phyloP scores from a whole-genome alignment of 441 rosid species.

The Brassica balearica region DNA sequence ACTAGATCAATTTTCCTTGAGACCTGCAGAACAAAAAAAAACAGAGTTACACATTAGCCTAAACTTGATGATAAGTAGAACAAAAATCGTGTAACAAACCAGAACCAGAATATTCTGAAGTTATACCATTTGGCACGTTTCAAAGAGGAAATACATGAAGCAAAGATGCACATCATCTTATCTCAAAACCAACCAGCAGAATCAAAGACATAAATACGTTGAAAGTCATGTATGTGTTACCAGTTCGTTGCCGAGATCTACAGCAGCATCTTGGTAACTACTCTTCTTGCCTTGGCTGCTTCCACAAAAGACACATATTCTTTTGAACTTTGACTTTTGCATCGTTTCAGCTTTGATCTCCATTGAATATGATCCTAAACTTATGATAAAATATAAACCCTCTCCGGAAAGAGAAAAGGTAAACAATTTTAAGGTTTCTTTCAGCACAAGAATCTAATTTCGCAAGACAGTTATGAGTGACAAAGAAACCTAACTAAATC shows the following conservation, averaged over 20 bases:
- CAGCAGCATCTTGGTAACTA: conserved; percentile 95
- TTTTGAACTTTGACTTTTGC: conserved; percentile 74
- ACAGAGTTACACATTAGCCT: conserved; percentile 17
- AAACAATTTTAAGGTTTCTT: conserved; percentile 28
- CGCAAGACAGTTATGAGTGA: not conserved
- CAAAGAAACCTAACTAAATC: conserved; percentile 19
- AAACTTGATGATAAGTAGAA: not conserved
- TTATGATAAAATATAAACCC: not conserved
- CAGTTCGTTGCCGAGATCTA: conserved; percentile 95
- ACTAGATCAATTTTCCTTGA: conserved; percentile 61
- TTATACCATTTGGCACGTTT: conserved; percentile 19
- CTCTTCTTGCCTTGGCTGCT: conserved; percentile 96
- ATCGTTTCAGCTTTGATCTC: conserved; percentile 57
- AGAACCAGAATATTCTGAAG: not conserved
- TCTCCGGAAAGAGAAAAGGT: conserved; percentile 32
- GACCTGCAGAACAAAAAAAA: conserved; percentile 46
- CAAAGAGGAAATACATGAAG: conserved; percentile 10
- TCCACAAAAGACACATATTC: conserved; percentile 97
- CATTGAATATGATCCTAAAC: conserved; percentile 37
- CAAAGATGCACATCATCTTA: conserved; percentile 15
- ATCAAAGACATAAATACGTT: conserved; percentile 8
- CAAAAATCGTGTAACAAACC: not conserved
- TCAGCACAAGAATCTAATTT: conserved; percentile 36
- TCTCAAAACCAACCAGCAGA: conserved; percentile 12
- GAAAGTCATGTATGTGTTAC: conserved; percentile 46